Base-by-base conservation (phyloP, 345 rosid species). In the Camelina sativa region DNA sequence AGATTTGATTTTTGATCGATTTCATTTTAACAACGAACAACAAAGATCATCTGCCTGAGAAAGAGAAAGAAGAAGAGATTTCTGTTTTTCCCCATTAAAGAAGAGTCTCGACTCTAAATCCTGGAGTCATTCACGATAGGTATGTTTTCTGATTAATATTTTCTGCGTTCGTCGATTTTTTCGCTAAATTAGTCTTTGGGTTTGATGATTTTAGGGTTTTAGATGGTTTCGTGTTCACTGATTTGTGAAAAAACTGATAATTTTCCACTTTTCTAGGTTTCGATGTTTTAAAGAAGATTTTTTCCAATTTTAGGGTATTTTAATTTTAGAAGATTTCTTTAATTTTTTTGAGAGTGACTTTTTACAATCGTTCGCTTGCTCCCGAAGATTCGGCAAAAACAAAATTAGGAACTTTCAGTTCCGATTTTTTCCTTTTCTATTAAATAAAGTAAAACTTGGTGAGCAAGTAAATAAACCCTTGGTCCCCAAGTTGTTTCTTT, bases 371-470 rank as follows among this genome's bases (percentile, higher is more conserved):
- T 4, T 62, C 44, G 70, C 80, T 69, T 69, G 20, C 10, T 69
- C 71, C 60, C 10, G 19, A 76, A 11, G 71, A 22, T 1, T 69
- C 25, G 53, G 71, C 15, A 1, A 7, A 17, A 51, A 34, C 2
- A 5, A 40, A 7, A 2, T 2, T 23, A 23, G 58, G 7, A 46
- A 46, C 11, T 41, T 5, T 61, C 7, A 15, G 15, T 35, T 68
- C 7, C 30, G 30, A 41, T 1, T 59, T 32, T 38, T 61, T 10
- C 8, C 11, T 43, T 52, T 55, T 32, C 15, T 54, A 46, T 46
- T 6, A 46, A 28, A 22, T 16, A 76, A 55, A 4, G n/a, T 0
- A 32, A 76, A 70, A 70, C 71, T 70, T 76, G 40, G 76, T 41
- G 54, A 40, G 20, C 67, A 76, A 70, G 80, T 15, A 41, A 62